These are phyloP conservation scores for Eucommia ulmoides DNA, from an alignment of 257 asterid species.

Conservation along the genomic window DNA sequence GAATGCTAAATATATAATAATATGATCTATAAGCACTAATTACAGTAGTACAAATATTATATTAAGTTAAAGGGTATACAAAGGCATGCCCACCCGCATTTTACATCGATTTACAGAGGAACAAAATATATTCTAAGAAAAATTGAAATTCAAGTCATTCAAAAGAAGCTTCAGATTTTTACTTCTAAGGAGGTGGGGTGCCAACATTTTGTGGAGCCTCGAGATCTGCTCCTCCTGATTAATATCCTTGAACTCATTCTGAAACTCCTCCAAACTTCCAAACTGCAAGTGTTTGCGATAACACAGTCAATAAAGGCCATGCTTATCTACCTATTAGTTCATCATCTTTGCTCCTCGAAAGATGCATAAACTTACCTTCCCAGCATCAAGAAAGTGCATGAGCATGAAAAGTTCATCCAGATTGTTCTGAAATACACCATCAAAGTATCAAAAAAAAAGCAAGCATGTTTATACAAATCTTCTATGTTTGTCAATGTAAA, in stretches of 20 bases:
- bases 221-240: constrained; percentile 96
- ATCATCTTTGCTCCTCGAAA: constrained; percentile 5
- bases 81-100: too few species aligned
- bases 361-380: constrained; percentile 58
- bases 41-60: too few species aligned
- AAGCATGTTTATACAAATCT: background rate
- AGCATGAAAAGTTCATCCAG: constrained; percentile 99
- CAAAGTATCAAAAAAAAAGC: background rate
- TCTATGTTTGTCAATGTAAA: too few species aligned
- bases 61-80: too few species aligned
- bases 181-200: constrained; percentile 97
- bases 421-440: constrained; percentile 97
- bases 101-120: too few species aligned
- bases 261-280: constrained; percentile 87
- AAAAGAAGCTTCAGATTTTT: constrained; percentile 22
- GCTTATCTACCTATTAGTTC: background rate
- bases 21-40: too few species aligned
- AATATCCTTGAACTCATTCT: constrained; percentile 97
- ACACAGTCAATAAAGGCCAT: background rate
- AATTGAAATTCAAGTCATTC: too few species aligned
- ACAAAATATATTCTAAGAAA: too few species aligned
- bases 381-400: constrained; percentile 99
- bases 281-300: constrained; percentile 36
- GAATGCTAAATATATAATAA: too few species aligned
- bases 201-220: constrained; percentile 97